These are phyloP conservation scores for Iberis pinnata DNA, from an alignment of 345 rosid species.

Conservation along the genomic window DNA sequence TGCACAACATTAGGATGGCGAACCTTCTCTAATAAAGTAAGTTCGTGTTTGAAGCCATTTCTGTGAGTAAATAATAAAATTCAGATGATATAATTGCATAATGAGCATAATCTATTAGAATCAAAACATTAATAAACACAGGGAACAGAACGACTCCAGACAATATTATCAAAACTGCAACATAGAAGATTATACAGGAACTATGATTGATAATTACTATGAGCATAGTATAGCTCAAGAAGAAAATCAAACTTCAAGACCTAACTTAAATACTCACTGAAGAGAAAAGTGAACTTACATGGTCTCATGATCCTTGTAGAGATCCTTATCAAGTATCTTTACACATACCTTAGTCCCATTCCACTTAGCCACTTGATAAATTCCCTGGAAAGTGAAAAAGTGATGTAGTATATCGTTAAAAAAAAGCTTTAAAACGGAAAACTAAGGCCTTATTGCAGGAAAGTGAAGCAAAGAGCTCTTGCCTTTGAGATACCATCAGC, in stretches of 20 bases:
- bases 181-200: constrained; percentile 1
- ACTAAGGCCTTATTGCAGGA: background rate
- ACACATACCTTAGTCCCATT: constrained; percentile 93
- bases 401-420: constrained; percentile 3
- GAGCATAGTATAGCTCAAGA: constrained; percentile 1
- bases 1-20: constrained; percentile 98
- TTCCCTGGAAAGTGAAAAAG: constrained; percentile 47
- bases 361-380: constrained; percentile 98
- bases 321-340: constrained; percentile 83
- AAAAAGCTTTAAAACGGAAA: background rate
- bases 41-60: constrained; percentile 83
- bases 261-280: constrained; percentile 2
- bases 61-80: constrained; percentile 36
- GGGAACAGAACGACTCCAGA: background rate
- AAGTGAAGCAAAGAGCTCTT: constrained; percentile 22
- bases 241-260: background rate
- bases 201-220: background rate
- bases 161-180: background rate
- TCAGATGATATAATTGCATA: constrained; percentile 1
- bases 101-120: background rate
- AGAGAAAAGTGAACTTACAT: constrained; percentile 41
- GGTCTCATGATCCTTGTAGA: constrained; percentile 56
- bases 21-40: constrained; percentile 79
- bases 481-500: constrained; percentile 82
- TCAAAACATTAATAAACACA: background rate